These are phyloP conservation scores for Sphagnum fallax DNA, from an alignment of 228 moss, liverwort and hornwort genomes.

Conservation along the genomic window DNA sequence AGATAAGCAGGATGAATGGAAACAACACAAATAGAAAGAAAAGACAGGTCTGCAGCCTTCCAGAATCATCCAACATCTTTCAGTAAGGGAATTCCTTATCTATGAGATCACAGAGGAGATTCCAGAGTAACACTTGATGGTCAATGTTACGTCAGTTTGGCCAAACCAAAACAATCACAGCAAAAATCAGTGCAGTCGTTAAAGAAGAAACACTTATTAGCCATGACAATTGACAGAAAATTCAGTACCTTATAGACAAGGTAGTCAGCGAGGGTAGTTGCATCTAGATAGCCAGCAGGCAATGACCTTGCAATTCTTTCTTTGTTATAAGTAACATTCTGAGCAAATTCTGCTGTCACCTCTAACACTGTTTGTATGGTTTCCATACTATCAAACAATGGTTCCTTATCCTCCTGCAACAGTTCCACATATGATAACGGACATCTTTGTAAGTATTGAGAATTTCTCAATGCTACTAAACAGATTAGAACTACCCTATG, in stretches of 20 bases:
- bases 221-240: too few species aligned
- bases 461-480: not conserved
- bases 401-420: constrained; percentile 97
- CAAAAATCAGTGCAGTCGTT: too few species aligned
- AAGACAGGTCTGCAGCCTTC: not conserved
- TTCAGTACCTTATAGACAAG: constrained; percentile 82
- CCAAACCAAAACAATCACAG: too few species aligned
- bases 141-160: too few species aligned
- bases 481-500: not conserved
- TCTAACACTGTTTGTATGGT: constrained; percentile 77
- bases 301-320: constrained; percentile 70
- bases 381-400: constrained; percentile 91
- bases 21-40: not conserved
- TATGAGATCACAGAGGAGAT: too few species aligned
- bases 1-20: not conserved
- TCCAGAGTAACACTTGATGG: too few species aligned
- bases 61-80: not conserved
- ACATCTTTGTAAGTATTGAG: too few species aligned
- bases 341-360: constrained; percentile 88
- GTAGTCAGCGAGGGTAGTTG: constrained; percentile 97
- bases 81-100: too few species aligned
- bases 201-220: too few species aligned
- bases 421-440: not conserved
- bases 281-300: constrained; percentile 91
- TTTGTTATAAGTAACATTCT: constrained; percentile 84